Percentiles rank a stretch among this genome's conserved stretches.
phyloP scores from a whole-genome alignment of 495 filamentous ascomycete genomes.

The Aspergillus asperescens region DNA sequence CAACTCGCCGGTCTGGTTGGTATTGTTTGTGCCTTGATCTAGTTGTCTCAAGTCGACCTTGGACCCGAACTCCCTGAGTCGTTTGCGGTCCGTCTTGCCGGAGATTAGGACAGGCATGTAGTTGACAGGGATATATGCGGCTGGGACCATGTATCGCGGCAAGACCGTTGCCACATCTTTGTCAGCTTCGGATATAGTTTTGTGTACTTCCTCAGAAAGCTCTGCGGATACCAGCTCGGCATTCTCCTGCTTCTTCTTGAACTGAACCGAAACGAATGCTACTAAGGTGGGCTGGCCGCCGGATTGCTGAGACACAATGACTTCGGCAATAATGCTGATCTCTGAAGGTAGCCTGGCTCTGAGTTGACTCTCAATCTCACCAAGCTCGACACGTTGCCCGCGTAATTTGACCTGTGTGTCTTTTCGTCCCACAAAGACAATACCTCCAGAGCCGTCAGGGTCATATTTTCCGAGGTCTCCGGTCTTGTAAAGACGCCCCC shows the following conservation, averaged over 20 bases:
- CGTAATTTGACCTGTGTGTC: slow-evolving; percentile 61
- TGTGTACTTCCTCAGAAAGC: slow-evolving; percentile 20
- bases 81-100: slow-evolving; percentile 43
- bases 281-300: slow-evolving; percentile 32
- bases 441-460: slow-evolving; percentile 40
- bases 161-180: slow-evolving; percentile 28
- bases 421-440: slow-evolving; percentile 56
- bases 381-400: slow-evolving; percentile 59
- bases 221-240: slow-evolving; percentile 15
- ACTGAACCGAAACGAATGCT: slow-evolving; percentile 34
- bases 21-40: slow-evolving; percentile 14
- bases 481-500: slow-evolving; percentile 44
- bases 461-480: slow-evolving; percentile 53
- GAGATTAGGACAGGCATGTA: slow-evolving; percentile 37
- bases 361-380: slow-evolving; percentile 46
- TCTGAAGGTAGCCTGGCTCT: slow-evolving; percentile 28
- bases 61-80: slow-evolving; percentile 29
- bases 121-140: slow-evolving; percentile 38
- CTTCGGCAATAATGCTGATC: slow-evolving; percentile 33
- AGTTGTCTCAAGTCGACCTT: slow-evolving; percentile 32
- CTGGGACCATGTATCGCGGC: slow-evolving; percentile 44
- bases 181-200: slow-evolving; percentile 23
- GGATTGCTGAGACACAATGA: slow-evolving; percentile 30
- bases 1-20: slow-evolving; percentile 22
- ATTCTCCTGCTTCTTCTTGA: slow-evolving; percentile 18